phyloP scores from a whole-genome alignment of 805 yeast species.

The Saccharomyces eubayanus region DNA sequence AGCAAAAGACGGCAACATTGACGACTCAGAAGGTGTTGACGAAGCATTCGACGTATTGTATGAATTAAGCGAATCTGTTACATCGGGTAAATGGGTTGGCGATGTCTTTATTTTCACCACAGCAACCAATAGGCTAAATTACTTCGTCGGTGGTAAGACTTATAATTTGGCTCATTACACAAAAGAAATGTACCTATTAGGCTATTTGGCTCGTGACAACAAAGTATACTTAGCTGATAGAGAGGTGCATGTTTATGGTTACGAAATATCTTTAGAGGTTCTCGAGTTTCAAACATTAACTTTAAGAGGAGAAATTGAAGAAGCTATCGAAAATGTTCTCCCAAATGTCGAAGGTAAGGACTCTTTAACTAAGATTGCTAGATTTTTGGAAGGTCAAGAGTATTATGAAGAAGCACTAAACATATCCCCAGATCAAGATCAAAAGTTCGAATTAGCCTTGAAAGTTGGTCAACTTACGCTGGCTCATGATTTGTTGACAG shows the following conservation, averaged over 20 bases:
- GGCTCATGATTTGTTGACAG: conserved; percentile 60
- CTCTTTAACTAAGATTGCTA: conserved; percentile 69
- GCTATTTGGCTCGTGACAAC: conserved; percentile 85
- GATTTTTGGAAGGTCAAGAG: conserved; percentile 92
- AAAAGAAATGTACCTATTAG: conserved; percentile 74
- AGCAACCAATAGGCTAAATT: conserved; percentile 76
- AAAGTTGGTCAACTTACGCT: conserved; percentile 60
- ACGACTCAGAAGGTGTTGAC: conserved; percentile 83
- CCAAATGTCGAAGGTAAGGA: conserved; percentile 52
- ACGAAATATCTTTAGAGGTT: conserved; percentile 74
- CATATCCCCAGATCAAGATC: conserved; percentile 80
- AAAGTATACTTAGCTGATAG: conserved; percentile 87
- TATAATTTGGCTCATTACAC: conserved; percentile 91
- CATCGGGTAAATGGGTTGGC: conserved; percentile 93
- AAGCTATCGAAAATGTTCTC: conserved; percentile 52
- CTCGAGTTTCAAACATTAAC: conserved; percentile 94
- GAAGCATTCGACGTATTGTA: conserved; percentile 75
- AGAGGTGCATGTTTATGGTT: conserved; percentile 73
- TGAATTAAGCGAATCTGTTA: conserved; percentile 72
- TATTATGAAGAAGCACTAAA: conserved; percentile 73
- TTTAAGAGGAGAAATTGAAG: conserved; percentile 87
- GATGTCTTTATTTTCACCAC: conserved; percentile 94
- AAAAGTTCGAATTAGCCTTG: conserved; percentile 83
- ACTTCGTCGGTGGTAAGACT: conserved; percentile 88
- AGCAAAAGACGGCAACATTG: conserved; percentile 46